Percentiles rank a stretch among this genome's conserved stretches.
Conservation (phyloP, 2,329 filamentous ascomycete species). For the Pezicula rhizophila region DNA sequence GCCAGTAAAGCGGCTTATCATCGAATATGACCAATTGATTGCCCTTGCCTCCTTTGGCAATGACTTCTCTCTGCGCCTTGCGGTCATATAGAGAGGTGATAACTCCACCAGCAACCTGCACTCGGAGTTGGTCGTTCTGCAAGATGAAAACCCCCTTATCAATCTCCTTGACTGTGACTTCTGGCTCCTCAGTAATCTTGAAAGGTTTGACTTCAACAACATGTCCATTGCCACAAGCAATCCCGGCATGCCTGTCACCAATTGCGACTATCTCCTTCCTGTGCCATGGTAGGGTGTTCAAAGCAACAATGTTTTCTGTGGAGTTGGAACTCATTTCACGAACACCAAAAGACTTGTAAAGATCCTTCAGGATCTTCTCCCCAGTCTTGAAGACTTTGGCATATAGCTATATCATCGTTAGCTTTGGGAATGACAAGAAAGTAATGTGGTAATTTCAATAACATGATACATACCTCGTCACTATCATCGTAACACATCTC, state of each 20-base stretch:
- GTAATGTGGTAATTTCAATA: not conserved
- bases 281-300: slow-evolving; percentile 87
- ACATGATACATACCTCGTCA: slow-evolving; percentile 53
- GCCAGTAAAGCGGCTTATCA: slow-evolving; percentile 95
- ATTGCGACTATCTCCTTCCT: slow-evolving; percentile 65
- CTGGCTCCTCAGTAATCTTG: slow-evolving; percentile 38
- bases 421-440: slow-evolving; percentile 6
- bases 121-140: slow-evolving; percentile 68
- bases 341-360: slow-evolving; percentile 63
- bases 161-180: slow-evolving; percentile 46
- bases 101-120: slow-evolving; percentile 67
- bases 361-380: slow-evolving; percentile 62
- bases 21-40: slow-evolving; percentile 94
- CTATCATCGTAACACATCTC: slow-evolving; percentile 99
- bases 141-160: slow-evolving; percentile 66
- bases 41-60: slow-evolving; percentile 67
- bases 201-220: slow-evolving; percentile 45
- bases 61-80: slow-evolving; percentile 65
- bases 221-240: slow-evolving; percentile 52
- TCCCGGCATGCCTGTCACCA: slow-evolving; percentile 47
- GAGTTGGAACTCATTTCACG: slow-evolving; percentile 35
- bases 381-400: slow-evolving; percentile 75
- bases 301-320: slow-evolving; percentile 48
- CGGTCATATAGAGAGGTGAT: slow-evolving; percentile 83
- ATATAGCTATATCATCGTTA: slow-evolving; percentile 56